These are phyloP conservation scores for Ceratocystis cubensis DNA, from an alignment of 2,329 filamentous ascomycete genomes.

Conservation along the genomic window DNA sequence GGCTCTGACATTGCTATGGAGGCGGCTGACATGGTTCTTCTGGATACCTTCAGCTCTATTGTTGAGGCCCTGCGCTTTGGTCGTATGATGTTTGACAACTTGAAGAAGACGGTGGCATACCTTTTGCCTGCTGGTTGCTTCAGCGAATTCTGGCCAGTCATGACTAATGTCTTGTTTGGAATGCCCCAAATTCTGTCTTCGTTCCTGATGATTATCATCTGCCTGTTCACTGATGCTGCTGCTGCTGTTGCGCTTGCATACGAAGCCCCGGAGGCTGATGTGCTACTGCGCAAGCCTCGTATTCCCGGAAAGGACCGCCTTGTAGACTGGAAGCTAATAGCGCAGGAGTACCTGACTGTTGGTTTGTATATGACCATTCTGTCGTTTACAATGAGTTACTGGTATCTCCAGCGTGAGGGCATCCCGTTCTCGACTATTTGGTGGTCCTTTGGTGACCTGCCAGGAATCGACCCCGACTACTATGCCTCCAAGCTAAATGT, in stretches of 20 bases:
- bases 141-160: conserved; percentile 96
- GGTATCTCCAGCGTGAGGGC: conserved; percentile 85
- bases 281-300: conserved; percentile 56
- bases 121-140: conserved; percentile 93
- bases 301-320: conserved; percentile 57
- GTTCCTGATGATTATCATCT: conserved; percentile 97
- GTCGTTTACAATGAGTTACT: conserved; percentile 95
- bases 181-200: conserved; percentile 97
- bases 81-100: conserved; percentile 98
- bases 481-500: conserved; percentile 71
- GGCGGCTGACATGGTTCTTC: conserved; percentile 95
- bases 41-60: conserved; percentile 97
- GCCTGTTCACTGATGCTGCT: conserved; percentile 76
- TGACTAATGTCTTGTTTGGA: conserved; percentile 90
- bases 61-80: conserved; percentile 97
- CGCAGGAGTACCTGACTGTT: conserved; percentile 48
- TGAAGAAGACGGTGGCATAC: conserved; percentile 98
- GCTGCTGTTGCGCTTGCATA: conserved; percentile 63
- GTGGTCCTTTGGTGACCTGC: conserved; percentile 94
- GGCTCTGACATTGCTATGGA: conserved; percentile 95
- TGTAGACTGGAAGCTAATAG: conserved; percentile 58
- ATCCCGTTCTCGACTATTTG: conserved; percentile 72
- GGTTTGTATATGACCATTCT: conserved; percentile 92
- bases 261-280: conserved; percentile 63
- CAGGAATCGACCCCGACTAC: conserved; percentile 87